Base-by-base conservation (phyloP, 2,329 filamentous ascomycete genomes). In the Phyllosticta citribraziliensis region DNA sequence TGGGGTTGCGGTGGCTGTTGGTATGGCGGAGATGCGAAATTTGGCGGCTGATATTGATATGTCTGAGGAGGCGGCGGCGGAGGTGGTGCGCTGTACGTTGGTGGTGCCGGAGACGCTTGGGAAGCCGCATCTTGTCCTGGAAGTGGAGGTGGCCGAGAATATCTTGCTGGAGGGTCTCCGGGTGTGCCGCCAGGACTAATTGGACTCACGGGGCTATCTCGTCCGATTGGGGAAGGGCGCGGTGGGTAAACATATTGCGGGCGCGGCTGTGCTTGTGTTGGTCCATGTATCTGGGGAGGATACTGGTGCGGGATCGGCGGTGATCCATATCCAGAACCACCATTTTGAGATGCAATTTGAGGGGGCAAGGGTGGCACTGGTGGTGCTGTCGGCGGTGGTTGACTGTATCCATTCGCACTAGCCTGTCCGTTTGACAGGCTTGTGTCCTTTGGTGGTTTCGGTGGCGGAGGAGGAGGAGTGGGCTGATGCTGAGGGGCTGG, bases 371-470 rank as follows among this genome's bases (percentile, higher is more conserved):
- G 68, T 65, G 72, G 71, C 67, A 76, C 63, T 51, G 19, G 61
- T n/a, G 55, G 56, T 9, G 47, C 67, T 5, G 64, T 66, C 54
- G 66, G 66, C 22, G 67, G 63, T 33, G 67, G 69, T 9, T 66
- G 65, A 24, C 63, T 61, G 61, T 64, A 64, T 56, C 51, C 56
- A 19, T 63, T 70, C 64, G 55, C 22, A 62, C 56, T 25, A 25
- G 59, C 19, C 6, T 35, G 35, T 6, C 59, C 59, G 40, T 61
- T 61, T 10, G 27, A 11, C 9, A 3, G 5, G 10, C 52, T 52
- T 5, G 56, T 24, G 25, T 58, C 51, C 55, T 75, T 74, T 2
- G 71, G 84, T 0, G 85, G 76, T 63, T 78, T 74, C 30, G 78
- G 78, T 17, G 79, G 79, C 55, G 77, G 78, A 2, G 63, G 65